Conservation (phyloP, 176 grass and related monocot genomes). For the bread wheat (Triticum aestivum) region DNA sequence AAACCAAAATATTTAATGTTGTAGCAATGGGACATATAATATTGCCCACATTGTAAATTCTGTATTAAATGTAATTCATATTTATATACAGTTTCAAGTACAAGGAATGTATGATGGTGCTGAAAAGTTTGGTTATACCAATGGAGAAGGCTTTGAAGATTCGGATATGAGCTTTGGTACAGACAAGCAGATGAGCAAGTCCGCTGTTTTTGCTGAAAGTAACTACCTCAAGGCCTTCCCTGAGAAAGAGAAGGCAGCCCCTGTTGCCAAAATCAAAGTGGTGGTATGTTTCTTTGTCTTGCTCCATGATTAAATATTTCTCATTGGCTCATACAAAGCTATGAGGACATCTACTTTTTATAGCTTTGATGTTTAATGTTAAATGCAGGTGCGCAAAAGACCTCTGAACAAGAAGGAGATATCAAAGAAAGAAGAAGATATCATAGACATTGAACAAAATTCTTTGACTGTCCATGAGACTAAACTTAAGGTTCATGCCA, state of each 20-base stretch:
- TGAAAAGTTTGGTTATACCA: slow-evolving; percentile 48
- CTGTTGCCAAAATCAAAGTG: slow-evolving; percentile 99
- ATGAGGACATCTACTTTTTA: neutral
- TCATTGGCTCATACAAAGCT: neutral
- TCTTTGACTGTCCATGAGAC: slow-evolving; percentile 96
- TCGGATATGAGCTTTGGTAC: slow-evolving; percentile 50
- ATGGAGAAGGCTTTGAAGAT: slow-evolving; percentile 57
- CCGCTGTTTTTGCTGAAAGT: slow-evolving; percentile 55
- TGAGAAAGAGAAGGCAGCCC: slow-evolving; percentile 77
- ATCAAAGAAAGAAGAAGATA: slow-evolving; percentile 96
- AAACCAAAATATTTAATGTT: slow-evolving; percentile 21
- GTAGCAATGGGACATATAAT: neutral
- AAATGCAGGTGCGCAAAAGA: slow-evolving; percentile 87
- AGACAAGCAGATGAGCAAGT: slow-evolving; percentile 50
- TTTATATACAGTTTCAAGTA: slow-evolving; percentile 60
- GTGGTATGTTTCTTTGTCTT: slow-evolving; percentile 69
- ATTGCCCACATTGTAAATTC: neutral
- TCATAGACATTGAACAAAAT: slow-evolving; percentile 80
- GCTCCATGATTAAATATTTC: neutral
- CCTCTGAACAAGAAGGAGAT: slow-evolving; percentile 97
- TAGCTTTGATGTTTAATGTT: slow-evolving; percentile 6
- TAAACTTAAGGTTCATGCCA: slow-evolving; percentile 81
- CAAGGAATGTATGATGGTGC: slow-evolving; percentile 64
- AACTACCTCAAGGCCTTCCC: slow-evolving; percentile 52
- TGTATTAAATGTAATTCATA: slow-evolving; percentile 9